Percentiles rank a stretch among this genome's conserved stretches.
Conservation (phyloP, 2,329 filamentous ascomycete genomes). For the Trichophyton verrucosum region DNA sequence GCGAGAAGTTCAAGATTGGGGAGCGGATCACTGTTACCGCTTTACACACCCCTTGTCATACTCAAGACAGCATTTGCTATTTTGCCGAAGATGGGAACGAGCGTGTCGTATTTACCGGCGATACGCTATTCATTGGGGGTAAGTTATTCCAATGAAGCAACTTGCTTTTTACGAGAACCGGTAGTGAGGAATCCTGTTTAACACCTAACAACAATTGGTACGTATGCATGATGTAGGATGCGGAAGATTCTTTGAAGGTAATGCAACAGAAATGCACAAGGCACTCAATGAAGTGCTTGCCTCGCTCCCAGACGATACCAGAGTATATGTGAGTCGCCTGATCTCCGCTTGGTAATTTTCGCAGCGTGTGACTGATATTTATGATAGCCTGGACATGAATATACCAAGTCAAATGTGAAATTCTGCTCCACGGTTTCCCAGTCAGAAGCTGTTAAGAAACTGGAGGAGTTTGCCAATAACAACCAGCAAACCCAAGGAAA, state of each 20-base stretch:
- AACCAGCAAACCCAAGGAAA: constrained; percentile 87
- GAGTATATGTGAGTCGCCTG: constrained; percentile 59
- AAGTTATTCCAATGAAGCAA: constrained; percentile 15
- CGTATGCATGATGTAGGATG: constrained; percentile 49
- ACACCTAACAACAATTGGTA: not conserved
- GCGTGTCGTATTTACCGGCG: constrained; percentile 82
- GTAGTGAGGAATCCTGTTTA: not conserved
- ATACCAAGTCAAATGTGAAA: constrained; percentile 92
- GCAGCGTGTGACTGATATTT: not conserved
- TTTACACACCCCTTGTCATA: constrained; percentile 94
- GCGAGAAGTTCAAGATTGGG: constrained; percentile 69
- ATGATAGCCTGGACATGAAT: constrained; percentile 77
- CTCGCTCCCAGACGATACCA: constrained; percentile 73
- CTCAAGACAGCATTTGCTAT: constrained; percentile 96
- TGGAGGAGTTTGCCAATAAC: constrained; percentile 62
- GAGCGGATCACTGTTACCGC: constrained; percentile 66
- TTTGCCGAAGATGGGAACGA: constrained; percentile 65
- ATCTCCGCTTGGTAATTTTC: not conserved
- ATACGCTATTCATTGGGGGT: constrained; percentile 92
- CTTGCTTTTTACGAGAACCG: not conserved
- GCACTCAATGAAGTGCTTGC: constrained; percentile 79
- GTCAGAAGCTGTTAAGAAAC: constrained; percentile 61
- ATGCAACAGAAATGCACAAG: constrained; percentile 77
- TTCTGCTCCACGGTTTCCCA: constrained; percentile 68
- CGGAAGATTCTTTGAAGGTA: constrained; percentile 92